phyloP scores from a whole-genome alignment of 805 yeast species.

The Tetrapisispora iriomotensis region DNA sequence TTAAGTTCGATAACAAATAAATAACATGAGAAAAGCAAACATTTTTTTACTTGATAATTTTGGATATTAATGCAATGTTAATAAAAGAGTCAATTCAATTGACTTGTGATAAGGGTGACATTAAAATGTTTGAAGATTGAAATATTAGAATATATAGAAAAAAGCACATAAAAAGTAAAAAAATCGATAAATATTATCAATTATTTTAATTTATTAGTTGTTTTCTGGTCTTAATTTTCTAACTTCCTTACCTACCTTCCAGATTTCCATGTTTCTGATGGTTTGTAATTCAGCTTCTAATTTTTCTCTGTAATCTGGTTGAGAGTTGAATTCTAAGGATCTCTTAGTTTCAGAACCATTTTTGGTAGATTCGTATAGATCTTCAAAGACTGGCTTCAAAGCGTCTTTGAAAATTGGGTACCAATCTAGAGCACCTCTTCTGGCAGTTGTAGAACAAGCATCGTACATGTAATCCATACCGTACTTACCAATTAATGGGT shows the following conservation, averaged over 20 bases:
- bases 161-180: conserved; percentile 5
- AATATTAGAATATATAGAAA: background rate
- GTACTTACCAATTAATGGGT: conserved; percentile 98
- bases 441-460: conserved; percentile 99
- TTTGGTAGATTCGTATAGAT: conserved; percentile 88
- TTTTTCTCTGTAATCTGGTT: conserved; percentile 93
- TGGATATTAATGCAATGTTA: conserved; percentile 4
- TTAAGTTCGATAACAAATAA: too few relatives aligned
- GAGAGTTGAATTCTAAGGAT: conserved; percentile 97
- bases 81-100: conserved; percentile 23
- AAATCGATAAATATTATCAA: background rate
- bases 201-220: too few relatives aligned
- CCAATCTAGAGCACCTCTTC: conserved; percentile 99
- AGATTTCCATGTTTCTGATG: conserved; percentile 97
- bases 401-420: conserved; percentile 98
- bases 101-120: too few relatives aligned
- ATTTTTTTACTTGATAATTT: background rate
- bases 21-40: background rate
- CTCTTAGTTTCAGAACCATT: conserved; percentile 97
- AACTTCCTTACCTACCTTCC: conserved; percentile 99
- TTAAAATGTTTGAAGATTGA: too few relatives aligned
- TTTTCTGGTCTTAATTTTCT: conserved; percentile 99
- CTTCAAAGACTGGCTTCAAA: conserved; percentile 95
- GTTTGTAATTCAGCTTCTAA: conserved; percentile 86
- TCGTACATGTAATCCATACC: conserved; percentile 99